Evolutionary conservation across 106 monocot genomes (phyloP).

Genomic region (Posidonia australis): DNA sequence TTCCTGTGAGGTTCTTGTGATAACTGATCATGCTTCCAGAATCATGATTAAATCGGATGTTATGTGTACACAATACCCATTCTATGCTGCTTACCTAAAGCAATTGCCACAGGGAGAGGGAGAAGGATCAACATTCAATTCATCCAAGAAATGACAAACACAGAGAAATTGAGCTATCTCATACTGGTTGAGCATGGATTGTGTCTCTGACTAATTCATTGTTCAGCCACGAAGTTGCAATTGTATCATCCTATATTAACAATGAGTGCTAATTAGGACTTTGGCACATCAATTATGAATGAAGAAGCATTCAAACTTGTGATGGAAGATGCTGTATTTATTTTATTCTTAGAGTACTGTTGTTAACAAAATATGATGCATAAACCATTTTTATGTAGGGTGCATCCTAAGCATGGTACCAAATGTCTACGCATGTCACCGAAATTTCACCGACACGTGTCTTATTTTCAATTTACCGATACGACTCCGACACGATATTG

Average conservation of each 20-base stretch:
- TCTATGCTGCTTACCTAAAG: conserved; percentile 28
- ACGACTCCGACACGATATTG: no score
- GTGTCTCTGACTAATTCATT: conserved; percentile 61
- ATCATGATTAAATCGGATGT: conserved; percentile 52
- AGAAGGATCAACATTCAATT: not conserved
- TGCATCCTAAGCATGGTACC: no score
- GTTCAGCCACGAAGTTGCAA: conserved; percentile 78
- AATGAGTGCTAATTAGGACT: not conserved
- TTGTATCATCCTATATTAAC: conserved; percentile 40
- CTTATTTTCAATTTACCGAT: no score
- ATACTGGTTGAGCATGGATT: conserved; percentile 83
- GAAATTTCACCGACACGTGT: no score
- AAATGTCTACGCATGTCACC: no score
- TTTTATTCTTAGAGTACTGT: no score
- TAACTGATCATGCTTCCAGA: conserved; percentile 90
- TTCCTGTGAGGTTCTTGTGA: conserved; percentile 58
- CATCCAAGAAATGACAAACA: not conserved
- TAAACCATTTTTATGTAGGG: no score
- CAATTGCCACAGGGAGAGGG: not conserved
- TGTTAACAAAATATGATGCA: no score
- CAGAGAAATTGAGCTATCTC: not conserved
- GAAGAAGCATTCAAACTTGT: not conserved
- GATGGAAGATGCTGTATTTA: no score
- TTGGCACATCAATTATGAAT: no score
- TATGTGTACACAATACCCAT: conserved; percentile 56